Base-by-base conservation (phyloP, 2,329 filamentous ascomycete genomes). In the Talaromyces sp. region DNA sequence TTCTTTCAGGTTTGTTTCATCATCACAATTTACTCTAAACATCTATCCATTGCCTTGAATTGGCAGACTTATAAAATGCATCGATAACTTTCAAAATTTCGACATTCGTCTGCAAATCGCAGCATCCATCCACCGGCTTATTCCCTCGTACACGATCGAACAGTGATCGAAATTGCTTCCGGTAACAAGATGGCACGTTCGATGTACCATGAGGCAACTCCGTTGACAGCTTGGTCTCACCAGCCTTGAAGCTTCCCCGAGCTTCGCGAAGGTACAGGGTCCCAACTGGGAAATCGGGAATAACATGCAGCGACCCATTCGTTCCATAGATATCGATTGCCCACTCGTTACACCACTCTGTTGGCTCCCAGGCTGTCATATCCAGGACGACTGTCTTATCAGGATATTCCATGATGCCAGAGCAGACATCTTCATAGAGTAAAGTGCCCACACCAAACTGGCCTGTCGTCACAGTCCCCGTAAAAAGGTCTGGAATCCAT, bases 271-370 rank as follows among this genome's bases (percentile, higher is more conserved):
- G 43, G n/a, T 66, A 68, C 11, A 69, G 35, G 3, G 62, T 69
- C 3, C 54, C 67, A 9, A 69, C 67, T 3, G 67, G 67, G 50
- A 61, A 69, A 54, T 69, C 67, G 0, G 67, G 67, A 22, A 68
- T 63, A 2, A 62, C 66, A 49, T 69, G 67, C 11, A 69, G 62
- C 6, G 67, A 69, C 14, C 67, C 67, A 62, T 69, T 69, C 10
- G 67, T 69, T 27, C 67, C 66, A 31, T 69, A 69, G 10, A 69
- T 60, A 62, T 69, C 66, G 31, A 69, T 69, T 41, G 67, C 67
- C 67, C 67, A 69, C 43, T 69, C 67, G 37, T 69, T 69, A 50
- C 67, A 69, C 67, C 67, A 69, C 56, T 69, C 66, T 9, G 67
- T 69, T 3, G 67, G 65, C 33, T 69, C 68, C 68, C 68, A 69